These are phyloP conservation scores for Trametes sp. DNA, from an alignment of 1,284 basidiomycete genomes.

Conservation along the genomic window DNA sequence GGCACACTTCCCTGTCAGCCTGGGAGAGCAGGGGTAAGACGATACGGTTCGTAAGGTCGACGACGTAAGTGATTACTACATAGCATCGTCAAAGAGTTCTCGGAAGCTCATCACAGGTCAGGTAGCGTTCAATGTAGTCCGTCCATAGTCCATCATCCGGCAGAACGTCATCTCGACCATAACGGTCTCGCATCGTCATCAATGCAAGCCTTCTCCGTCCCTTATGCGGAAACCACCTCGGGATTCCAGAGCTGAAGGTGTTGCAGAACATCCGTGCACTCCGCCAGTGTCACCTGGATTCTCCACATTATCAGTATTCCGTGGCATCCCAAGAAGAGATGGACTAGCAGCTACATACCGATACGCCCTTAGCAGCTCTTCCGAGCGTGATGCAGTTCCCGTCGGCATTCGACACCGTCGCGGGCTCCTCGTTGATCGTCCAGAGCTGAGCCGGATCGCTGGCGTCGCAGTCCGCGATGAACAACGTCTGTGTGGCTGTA, in stretches of 20 bases:
- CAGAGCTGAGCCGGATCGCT: slow-evolving; percentile 17
- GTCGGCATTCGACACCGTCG: slow-evolving; percentile 25
- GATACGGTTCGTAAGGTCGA: too few species aligned
- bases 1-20: not conserved
- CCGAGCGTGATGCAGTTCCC: slow-evolving; percentile 29
- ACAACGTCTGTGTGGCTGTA: slow-evolving; percentile 16
- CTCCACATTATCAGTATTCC: not conserved
- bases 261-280: slow-evolving; percentile 11
- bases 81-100: not conserved
- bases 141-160: not conserved
- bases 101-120: not conserved
- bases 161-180: not conserved
- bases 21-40: not conserved
- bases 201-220: not conserved
- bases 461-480: slow-evolving; percentile 22
- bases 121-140: not conserved
- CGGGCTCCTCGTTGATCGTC: slow-evolving; percentile 15
- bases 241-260: slow-evolving; percentile 17
- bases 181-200: not conserved
- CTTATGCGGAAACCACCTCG: slow-evolving; percentile 7
- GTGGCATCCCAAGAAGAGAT: too few species aligned
- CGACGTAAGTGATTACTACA: too few species aligned
- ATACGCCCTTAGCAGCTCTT: slow-evolving; percentile 12
- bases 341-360: not conserved
- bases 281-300: slow-evolving; percentile 15